Percentiles rank a stretch among this genome's conserved stretches.
Conservation (phyloP, 2,329 filamentous ascomycete species). For the Esteya vermicola region DNA sequence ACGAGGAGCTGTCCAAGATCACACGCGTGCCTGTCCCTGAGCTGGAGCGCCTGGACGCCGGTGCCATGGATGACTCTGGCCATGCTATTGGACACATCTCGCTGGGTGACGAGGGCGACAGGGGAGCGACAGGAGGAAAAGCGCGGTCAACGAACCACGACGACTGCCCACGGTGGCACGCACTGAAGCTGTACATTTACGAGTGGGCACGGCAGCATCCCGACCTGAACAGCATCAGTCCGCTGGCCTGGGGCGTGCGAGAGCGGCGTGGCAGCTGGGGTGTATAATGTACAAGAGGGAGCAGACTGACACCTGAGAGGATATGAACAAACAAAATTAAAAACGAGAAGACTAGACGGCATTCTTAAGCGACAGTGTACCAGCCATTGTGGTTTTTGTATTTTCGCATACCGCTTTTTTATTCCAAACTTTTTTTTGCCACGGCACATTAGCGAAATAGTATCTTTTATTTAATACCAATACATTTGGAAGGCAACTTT, state of each 20-base stretch:
- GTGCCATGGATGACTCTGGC: conserved; percentile 25
- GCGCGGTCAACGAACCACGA: conserved; percentile 24
- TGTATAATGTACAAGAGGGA: too few species aligned
- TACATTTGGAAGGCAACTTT: too few species aligned
- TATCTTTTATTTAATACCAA: too few species aligned
- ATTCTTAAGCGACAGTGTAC: too few species aligned
- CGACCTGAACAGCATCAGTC: conserved; percentile 45
- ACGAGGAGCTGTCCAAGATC: conserved; percentile 74
- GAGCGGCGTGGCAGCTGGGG: conserved; percentile 61
- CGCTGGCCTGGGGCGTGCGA: conserved; percentile 53
- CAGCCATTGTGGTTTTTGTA: too few species aligned
- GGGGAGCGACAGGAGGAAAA: neutral
- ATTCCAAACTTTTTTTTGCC: too few species aligned
- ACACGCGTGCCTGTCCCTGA: conserved; percentile 54
- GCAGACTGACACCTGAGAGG: too few species aligned
- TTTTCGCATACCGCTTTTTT: too few species aligned
- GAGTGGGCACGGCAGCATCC: conserved; percentile 89
- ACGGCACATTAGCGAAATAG: too few species aligned
- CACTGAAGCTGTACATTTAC: conserved; percentile 66
- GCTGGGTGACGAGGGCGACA: conserved; percentile 29
- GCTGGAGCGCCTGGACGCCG: conserved; percentile 56
- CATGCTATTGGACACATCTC: conserved; percentile 65
- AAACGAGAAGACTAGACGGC: too few species aligned
- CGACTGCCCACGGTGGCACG: conserved; percentile 64
- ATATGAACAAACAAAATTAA: too few species aligned